Percentiles rank a stretch among this genome's conserved stretches.
Evolutionary conservation across 2,329 filamentous ascomycete genomes (phyloP).

Genomic region (Rhytidhysteron rufulum): DNA sequence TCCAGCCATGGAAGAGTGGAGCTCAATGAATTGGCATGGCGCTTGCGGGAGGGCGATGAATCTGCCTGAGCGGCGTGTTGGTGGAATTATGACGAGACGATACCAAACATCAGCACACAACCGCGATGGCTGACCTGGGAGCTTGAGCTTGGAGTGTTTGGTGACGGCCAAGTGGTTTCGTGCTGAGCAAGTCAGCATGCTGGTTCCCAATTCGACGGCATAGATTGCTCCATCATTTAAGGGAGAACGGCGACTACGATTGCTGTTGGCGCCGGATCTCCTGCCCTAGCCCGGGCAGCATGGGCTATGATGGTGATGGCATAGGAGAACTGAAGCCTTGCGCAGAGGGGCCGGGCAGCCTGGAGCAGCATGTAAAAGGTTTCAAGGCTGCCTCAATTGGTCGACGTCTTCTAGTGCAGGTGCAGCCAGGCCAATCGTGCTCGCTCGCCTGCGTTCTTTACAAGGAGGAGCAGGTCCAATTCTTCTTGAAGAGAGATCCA

Average conservation of each 20-base stretch:
- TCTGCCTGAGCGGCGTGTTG: slow-evolving; percentile 6
- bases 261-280: neutral
- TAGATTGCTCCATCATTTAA: too few species aligned
- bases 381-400: too few species aligned
- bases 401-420: too few species aligned
- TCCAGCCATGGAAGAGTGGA: slow-evolving; percentile 8
- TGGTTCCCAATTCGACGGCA: too few species aligned
- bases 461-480: too few species aligned
- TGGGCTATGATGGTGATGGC: too few species aligned
- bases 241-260: neutral
- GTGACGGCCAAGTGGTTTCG: slow-evolving; percentile 12
- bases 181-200: neutral
- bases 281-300: neutral
- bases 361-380: too few species aligned
- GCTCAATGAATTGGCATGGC: slow-evolving; percentile 2
- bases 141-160: slow-evolving; percentile 5
- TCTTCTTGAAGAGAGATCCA: too few species aligned
- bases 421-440: too few species aligned
- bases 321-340: too few species aligned
- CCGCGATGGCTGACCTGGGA: neutral
- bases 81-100: slow-evolving; percentile 17
- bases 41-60: neutral
- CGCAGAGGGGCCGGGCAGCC: too few species aligned
- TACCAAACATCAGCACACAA: slow-evolving; percentile 10
- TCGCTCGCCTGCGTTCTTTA: too few species aligned